Base-by-base conservation (phyloP, 1,284 basidiomycete genomes). In the Rhodotorula sp. region DNA sequence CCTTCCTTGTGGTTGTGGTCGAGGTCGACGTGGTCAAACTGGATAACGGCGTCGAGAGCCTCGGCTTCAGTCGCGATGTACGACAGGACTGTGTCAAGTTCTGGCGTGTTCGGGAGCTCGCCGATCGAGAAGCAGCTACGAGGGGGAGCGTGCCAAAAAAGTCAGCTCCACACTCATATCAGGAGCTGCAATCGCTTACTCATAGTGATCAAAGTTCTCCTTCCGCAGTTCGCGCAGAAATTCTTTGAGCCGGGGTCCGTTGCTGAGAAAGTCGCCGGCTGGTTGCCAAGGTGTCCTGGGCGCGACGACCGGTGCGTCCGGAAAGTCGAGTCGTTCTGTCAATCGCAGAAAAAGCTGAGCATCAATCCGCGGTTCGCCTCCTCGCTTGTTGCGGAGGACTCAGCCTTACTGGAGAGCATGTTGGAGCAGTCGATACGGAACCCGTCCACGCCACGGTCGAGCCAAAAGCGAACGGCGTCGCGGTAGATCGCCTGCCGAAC, bases 391-490 rank as follows among this genome's bases (percentile, higher is more conserved):
- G 45, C 6, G 8, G 15, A 16, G 10, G 4, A 18, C 47, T 18
- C 26, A 3, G 12, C 2, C 55, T 56, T 18, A 56, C 55, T 59
- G 21, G 47, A 49, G 47, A 49, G 38, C 43, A 63, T 56, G 54
- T 63, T 63, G 43, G 55, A 64, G 3, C 67, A 73, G 62, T 77
- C 74, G 43, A 76, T 58, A 5, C 88, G 83, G 80, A 91, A 92
- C 3, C 90, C 91, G 71, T 90, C 87, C 70, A 88, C 88, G 7
- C 90, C 89, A 14, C 87, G 83, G 68, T 88, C 85, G 34, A 88
- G 84, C 90, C 90, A 92, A 81, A 90, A 92, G 48, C 82, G 80
- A 85, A 92, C 88, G 52, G 87, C 81, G 56, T 87, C 85, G 81
- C 85, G 86, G 34, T 91, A 70, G 10, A 73, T 60, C 0, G 68